Evolutionary conservation across 768 basidiomycete species (phyloP), one percentile per base, ranked within the genome.

Genomic region (Antrodiella citrinella): DNA sequence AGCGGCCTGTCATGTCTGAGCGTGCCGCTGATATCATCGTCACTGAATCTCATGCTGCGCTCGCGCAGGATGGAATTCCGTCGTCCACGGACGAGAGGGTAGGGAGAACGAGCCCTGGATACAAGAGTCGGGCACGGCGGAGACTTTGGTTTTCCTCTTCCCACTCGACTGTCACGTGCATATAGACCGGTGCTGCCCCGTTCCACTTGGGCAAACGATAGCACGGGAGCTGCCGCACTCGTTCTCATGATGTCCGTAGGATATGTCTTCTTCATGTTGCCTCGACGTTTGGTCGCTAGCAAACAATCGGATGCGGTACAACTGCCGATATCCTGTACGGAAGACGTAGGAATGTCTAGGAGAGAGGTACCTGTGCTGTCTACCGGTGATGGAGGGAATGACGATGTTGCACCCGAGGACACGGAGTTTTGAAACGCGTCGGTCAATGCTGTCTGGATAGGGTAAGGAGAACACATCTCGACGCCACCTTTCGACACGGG

Each of bases 121-220:
- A 35, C 30, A 35, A 35, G 30, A 22, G 45, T 22, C 11, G 45
- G 7, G 24, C 10, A n/a, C 19, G 45, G 45, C 7, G 51, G 46
- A 22, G 40, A 25, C 4, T 18, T 48, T 13, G 47, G 35, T 13
- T 45, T 44, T 7, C 24, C 48, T 13, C 51, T 47, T 25, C 45
- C 42, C 21, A 39, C 23, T 20, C 47, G 48, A 3, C 50, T 52
- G 19, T 46, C 52, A 2, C 45, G 45, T 7, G 50, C 18, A 20
- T 45, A 22, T 19, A 30, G 42, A 10, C 47, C 54, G 9, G 51
- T 50, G 23, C 39, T 47, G 19, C 49, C 48, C 24, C 53, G 52
- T 23, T 53, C 55, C 15, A 50, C 55, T 39, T 53, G 55, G 2
- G 55, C 55, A 42, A 57, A 57, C 3, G 55, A 57, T 2, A 57